Conservation (phyloP, 2,329 filamentous ascomycete genomes). For the Ilyonectria robusta region DNA sequence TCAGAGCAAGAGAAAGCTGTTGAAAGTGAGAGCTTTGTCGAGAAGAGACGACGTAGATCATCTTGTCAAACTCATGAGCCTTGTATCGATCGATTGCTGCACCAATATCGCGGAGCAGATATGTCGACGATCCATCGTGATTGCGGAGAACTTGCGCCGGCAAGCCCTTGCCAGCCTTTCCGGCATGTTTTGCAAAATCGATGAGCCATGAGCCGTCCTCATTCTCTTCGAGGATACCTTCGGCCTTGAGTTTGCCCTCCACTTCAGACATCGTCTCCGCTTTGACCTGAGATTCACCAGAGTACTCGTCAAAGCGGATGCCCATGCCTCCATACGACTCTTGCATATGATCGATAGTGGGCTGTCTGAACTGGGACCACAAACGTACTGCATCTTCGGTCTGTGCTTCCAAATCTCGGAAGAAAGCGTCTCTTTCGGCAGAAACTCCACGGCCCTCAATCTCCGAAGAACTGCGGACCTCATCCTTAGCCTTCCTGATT, state of each 20-base stretch:
- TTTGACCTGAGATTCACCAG: slow-evolving; percentile 74
- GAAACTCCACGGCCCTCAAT: slow-evolving; percentile 52
- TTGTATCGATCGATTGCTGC: slow-evolving; percentile 74
- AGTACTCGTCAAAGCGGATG: slow-evolving; percentile 71
- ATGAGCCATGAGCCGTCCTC: slow-evolving; percentile 75
- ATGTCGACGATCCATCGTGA: slow-evolving; percentile 56
- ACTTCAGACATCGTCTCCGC: slow-evolving; percentile 69
- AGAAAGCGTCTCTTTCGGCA: slow-evolving; percentile 67
- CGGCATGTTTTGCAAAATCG: slow-evolving; percentile 79
- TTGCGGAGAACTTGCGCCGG: slow-evolving; percentile 77
- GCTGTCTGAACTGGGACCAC: slow-evolving; percentile 67
- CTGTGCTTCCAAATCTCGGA: slow-evolving; percentile 69
- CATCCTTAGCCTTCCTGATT: slow-evolving; percentile 62
- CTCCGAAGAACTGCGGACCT: slow-evolving; percentile 51
- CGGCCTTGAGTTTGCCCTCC: slow-evolving; percentile 69
- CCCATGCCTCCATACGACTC: slow-evolving; percentile 67
- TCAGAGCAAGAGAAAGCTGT: slow-evolving; percentile 46
- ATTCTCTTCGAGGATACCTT: slow-evolving; percentile 72
- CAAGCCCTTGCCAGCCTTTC: slow-evolving; percentile 68
- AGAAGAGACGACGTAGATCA: slow-evolving; percentile 84
- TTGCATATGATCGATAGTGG: slow-evolving; percentile 67
- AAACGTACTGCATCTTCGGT: slow-evolving; percentile 65
- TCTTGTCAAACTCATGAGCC: slow-evolving; percentile 77
- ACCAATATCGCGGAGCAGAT: slow-evolving; percentile 80
- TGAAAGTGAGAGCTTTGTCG: slow-evolving; percentile 79